These are phyloP conservation scores for Massariosphaeria phaeospora DNA, from an alignment of 495 filamentous ascomycete genomes.

Conservation along the genomic window DNA sequence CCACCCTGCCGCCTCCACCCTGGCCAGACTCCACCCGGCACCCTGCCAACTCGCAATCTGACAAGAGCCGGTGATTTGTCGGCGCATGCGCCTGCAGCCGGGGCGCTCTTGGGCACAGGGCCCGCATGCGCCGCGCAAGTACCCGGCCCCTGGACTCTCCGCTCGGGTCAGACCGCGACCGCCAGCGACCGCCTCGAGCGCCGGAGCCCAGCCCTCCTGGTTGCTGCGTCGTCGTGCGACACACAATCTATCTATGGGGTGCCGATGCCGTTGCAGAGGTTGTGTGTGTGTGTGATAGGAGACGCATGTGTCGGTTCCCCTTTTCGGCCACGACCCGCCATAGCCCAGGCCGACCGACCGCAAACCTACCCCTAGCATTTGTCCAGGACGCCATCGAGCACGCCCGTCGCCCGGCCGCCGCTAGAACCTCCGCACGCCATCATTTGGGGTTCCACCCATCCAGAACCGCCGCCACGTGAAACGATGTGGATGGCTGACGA, in stretches of 20 bases:
- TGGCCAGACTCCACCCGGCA: no score
- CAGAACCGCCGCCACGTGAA: slow-evolving; percentile 30
- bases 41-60: no score
- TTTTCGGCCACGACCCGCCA: background rate
- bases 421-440: slow-evolving; percentile 21
- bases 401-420: slow-evolving; percentile 12
- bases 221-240: background rate
- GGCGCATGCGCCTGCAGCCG: slow-evolving; percentile 23
- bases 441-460: slow-evolving; percentile 3
- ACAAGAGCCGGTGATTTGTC: slow-evolving; percentile 23
- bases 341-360: no score
- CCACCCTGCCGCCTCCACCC: slow-evolving; percentile 15
- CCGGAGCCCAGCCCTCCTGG: background rate
- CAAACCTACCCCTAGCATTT: no score
- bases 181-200: background rate
- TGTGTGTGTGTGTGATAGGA: slow-evolving; percentile 1
- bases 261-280: no score
- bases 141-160: slow-evolving; percentile 27
- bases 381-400: no score
- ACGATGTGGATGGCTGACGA: slow-evolving; percentile 30
- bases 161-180: slow-evolving; percentile 16
- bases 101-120: slow-evolving; percentile 1
- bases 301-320: slow-evolving; percentile 4
- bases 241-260: no score
- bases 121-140: slow-evolving; percentile 14